Conservation (phyloP, 1,284 basidiomycete species). For the Ustilago crameri region DNA sequence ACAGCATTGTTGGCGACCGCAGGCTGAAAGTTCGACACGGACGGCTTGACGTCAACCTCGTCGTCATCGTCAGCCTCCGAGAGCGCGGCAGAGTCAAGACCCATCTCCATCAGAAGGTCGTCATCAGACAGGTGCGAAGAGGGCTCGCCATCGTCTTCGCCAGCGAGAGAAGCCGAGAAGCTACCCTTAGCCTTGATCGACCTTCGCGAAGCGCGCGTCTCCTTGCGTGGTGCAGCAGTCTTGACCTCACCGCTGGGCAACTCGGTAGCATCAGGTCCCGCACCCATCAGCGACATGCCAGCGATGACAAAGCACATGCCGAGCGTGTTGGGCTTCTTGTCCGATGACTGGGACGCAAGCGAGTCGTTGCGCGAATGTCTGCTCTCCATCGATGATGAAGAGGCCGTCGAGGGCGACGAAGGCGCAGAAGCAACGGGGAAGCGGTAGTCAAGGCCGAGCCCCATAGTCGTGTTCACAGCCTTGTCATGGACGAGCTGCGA, state of each 20-base stretch:
- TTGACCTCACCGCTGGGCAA: constrained; percentile 14
- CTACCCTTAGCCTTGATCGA: constrained; percentile 1
- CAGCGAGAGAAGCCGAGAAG: constrained; percentile 4
- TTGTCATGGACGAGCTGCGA: constrained; percentile 15
- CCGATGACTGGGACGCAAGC: constrained; percentile 4
- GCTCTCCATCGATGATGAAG: constrained; percentile 31
- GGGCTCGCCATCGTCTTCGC: constrained; percentile 30
- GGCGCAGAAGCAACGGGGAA: constrained; percentile 33
- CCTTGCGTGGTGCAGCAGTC: constrained; percentile 14
- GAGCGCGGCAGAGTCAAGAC: constrained; percentile 32
- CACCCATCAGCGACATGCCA: constrained; percentile 40
- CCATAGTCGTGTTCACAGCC: constrained; percentile 16
- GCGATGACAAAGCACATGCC: constrained; percentile 25
- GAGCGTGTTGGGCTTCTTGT: constrained; percentile 23
- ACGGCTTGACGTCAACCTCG: constrained; percentile 9
- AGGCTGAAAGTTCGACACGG: constrained; percentile 6
- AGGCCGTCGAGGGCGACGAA: constrained; percentile 44
- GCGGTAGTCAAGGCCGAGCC: constrained; percentile 41
- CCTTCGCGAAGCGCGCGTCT: constrained; percentile 22
- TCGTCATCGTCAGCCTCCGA: constrained; percentile 30
- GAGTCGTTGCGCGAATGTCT: constrained; percentile 16
- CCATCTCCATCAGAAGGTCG: constrained; percentile 40
- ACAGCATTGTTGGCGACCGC: constrained; percentile 5
- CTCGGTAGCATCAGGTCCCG: constrained; percentile 18
- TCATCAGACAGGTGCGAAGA: constrained; percentile 54